phyloP scores from a whole-genome alignment of 1,139 yeast species.

The Scheffersomyces parashehatae region DNA sequence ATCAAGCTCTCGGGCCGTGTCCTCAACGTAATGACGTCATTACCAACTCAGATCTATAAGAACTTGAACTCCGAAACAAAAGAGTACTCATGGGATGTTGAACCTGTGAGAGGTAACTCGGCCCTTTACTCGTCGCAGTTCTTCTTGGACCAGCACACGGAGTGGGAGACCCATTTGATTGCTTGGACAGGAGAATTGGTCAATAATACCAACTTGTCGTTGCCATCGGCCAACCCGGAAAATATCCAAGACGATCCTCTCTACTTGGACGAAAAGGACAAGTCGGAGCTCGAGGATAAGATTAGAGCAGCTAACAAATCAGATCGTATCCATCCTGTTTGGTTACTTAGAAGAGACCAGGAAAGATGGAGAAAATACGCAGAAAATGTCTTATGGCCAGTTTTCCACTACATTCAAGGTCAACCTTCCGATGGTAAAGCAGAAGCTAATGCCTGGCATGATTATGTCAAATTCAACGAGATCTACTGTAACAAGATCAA shows the following conservation, averaged over 20 bases:
- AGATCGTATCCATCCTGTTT: slow-evolving; percentile 74
- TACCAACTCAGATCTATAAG: slow-evolving; percentile 62
- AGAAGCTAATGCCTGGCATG: slow-evolving; percentile 85
- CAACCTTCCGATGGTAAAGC: slow-evolving; percentile 62
- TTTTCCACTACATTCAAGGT: slow-evolving; percentile 86
- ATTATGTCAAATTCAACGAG: slow-evolving; percentile 86
- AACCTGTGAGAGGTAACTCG: slow-evolving; percentile 76
- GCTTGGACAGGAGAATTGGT: slow-evolving; percentile 96
- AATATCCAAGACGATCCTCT: slow-evolving; percentile 56
- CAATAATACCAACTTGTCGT: slow-evolving; percentile 21
- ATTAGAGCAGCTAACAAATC: slow-evolving; percentile 46
- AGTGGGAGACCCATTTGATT: slow-evolving; percentile 85
- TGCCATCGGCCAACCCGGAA: slow-evolving; percentile 15
- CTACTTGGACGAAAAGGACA: slow-evolving; percentile 59
- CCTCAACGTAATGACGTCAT: slow-evolving; percentile 64
- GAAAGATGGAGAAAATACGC: slow-evolving; percentile 87
- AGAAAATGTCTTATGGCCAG: slow-evolving; percentile 91
- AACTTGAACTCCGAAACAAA: slow-evolving; percentile 28
- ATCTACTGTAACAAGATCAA: slow-evolving; percentile 81
- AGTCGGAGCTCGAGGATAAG: slow-evolving; percentile 43
- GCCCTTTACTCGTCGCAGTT: slow-evolving; percentile 78
- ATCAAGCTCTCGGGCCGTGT: slow-evolving; percentile 60
- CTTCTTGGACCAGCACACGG: slow-evolving; percentile 62
- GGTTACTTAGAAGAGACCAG: slow-evolving; percentile 75
- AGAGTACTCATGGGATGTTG: slow-evolving; percentile 48